Evolutionary conservation across 176 grass and related monocot species (phyloP).

Genomic region (Puya raimondii): DNA sequence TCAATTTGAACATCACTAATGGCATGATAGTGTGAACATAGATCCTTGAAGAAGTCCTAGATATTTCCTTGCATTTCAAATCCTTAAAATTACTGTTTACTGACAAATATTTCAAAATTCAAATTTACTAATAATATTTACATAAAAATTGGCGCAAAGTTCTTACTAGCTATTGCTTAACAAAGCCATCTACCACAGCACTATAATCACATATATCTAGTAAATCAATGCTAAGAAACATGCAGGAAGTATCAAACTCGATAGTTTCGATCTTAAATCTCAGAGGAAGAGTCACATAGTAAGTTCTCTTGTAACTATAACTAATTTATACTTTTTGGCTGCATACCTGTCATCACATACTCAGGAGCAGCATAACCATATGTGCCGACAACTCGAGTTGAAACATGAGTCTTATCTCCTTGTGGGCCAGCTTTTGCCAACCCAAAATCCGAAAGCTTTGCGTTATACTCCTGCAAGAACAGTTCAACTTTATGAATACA

Average conservation of each 20-base stretch:
- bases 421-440: slow-evolving; percentile 81
- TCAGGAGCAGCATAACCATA: slow-evolving; percentile 91
- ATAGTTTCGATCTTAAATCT: neutral
- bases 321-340: slow-evolving; percentile 4
- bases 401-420: slow-evolving; percentile 88
- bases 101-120: too few relatives aligned
- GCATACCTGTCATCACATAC: slow-evolving; percentile 92
- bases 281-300: neutral
- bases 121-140: too few relatives aligned
- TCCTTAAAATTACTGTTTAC: too few relatives aligned
- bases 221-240: neutral
- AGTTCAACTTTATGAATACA: neutral
- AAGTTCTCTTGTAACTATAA: neutral
- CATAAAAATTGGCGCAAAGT: neutral
- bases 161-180: neutral
- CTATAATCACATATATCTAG: neutral
- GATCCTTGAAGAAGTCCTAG: too few relatives aligned
- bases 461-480: slow-evolving; percentile 63
- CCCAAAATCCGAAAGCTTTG: slow-evolving; percentile 89
- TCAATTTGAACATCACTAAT: too few relatives aligned
- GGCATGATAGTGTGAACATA: too few relatives aligned
- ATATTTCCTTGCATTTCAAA: too few relatives aligned
- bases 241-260: neutral
- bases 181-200: neutral
- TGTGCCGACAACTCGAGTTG: slow-evolving; percentile 76